Evolutionary conservation across 192 early-diverging fungal species (phyloP).

Genomic region (Backusella tarrabulga): DNA sequence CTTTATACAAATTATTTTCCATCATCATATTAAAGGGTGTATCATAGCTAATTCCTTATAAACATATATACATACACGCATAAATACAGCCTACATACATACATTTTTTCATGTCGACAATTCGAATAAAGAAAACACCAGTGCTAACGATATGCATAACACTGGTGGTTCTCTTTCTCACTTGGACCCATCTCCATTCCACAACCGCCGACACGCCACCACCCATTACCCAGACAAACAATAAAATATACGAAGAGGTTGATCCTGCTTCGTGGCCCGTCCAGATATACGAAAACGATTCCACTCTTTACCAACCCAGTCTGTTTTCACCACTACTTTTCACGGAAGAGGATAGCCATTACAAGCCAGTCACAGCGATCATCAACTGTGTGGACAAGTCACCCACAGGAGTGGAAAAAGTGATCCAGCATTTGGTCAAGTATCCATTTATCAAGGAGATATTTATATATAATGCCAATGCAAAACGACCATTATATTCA

Average conservation of each 20-base stretch:
- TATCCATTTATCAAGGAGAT: conserved; percentile 61
- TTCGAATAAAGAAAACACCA: not conserved
- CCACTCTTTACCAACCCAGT: not conserved
- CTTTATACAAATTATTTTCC: not conserved
- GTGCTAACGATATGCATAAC: not conserved
- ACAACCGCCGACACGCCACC: not conserved
- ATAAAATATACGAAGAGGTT: not conserved
- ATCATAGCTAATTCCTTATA: not conserved
- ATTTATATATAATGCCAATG: conserved; percentile 53
- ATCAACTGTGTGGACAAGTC: conserved; percentile 14
- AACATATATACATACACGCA: not conserved
- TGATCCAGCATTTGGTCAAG: conserved; percentile 43
- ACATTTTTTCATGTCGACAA: not conserved
- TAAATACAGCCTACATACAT: not conserved
- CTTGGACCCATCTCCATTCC: not conserved
- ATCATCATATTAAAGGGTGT: not conserved
- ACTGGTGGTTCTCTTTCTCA: not conserved
- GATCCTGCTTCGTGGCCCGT: not conserved
- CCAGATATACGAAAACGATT: not conserved
- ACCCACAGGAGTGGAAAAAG: conserved; percentile 31
- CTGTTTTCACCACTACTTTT: not conserved
- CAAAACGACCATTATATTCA: conserved; percentile 13
- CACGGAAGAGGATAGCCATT: not conserved
- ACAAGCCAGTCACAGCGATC: conserved; percentile 45
- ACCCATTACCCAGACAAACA: not conserved